Evolutionary conservation across 306 rosid genomes (phyloP), one percentile per base, ranked within the genome.

Genomic region (Trichosanthes cucumerina): DNA sequence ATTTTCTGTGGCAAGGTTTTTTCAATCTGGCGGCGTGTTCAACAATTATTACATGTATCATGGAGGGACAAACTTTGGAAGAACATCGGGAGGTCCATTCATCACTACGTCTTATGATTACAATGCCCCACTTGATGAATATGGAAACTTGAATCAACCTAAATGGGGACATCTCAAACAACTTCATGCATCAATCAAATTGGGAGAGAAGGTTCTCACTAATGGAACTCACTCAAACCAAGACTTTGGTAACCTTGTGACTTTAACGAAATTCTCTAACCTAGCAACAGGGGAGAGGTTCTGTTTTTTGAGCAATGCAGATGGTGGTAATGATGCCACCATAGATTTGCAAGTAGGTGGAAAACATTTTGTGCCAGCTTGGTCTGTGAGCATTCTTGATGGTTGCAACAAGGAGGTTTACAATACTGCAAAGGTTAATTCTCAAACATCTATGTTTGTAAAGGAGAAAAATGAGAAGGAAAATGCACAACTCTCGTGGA

Each of bases 381-480:
- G 16, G 15, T 58, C 34, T 9, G 1, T 89, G 38, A 82, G 82
- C 39, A 79, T 89, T 81, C 91, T 89, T 53, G 87, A 88, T 7
- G 84, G 83, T 62, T 86, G 87, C 62, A 52, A 81, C 78, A 62
- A 43, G 5, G 88, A 84, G 77, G 88, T 11, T 56, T 84, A 80
- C 36, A 89, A 86, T 79, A 86, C 88, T 0, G 85, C 93, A 23
- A 87, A 86, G 85, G 88, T 90, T 53, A 88, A 79, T 80, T 84
- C 82, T 4, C 93, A 90, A 86, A 88, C 91, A 39, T 80, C 86
- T 16, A 0, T 86, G 2, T 88, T 83, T 84, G 81, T 56, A 21
- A 84, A 83, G 58, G 78, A 9, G 57, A 4, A 47, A 21, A 85
- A 59, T 53, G 60, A 79, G 54, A 85, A 84, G 4, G 88, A 77